A percentile compares a stretch with the other conserved stretches of the same genome.
Conservation (phyloP, 1,284 basidiomycete species). For the Earliella scabrosa region DNA sequence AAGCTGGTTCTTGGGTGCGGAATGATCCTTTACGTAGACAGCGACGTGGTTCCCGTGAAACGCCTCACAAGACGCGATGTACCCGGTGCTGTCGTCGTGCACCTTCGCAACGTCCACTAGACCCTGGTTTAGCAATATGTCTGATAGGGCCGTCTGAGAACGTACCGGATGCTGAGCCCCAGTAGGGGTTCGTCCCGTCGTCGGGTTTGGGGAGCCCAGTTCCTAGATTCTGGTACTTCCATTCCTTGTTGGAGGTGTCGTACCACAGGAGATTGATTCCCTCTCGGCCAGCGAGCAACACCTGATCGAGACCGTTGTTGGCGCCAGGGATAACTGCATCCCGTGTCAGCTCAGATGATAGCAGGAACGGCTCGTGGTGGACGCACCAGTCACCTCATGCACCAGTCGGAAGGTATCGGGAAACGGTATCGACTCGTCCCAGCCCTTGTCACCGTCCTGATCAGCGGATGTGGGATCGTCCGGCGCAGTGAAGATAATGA, state of each 20-base stretch:
- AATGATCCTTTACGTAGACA: constrained; percentile 30
- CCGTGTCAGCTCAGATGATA: neutral
- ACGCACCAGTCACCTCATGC: constrained; percentile 28
- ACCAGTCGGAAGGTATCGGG: constrained; percentile 27
- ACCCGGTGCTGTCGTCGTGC: constrained; percentile 32
- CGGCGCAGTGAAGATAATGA: constrained; percentile 33
- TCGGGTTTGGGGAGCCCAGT: constrained; percentile 26
- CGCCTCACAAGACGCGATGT: constrained; percentile 35
- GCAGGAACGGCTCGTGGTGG: too few species aligned
- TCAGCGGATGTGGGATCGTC: constrained; percentile 13
- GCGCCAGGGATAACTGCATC: constrained; percentile 23
- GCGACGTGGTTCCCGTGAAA: constrained; percentile 37
- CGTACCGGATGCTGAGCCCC: constrained; percentile 32
- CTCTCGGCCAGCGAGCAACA: constrained; percentile 34
- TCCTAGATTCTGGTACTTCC: constrained; percentile 28
- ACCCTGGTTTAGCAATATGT: neutral
- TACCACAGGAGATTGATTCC: constrained; percentile 33
- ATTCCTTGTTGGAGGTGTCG: constrained; percentile 9
- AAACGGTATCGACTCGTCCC: constrained; percentile 17
- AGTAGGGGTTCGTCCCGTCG: constrained; percentile 23
- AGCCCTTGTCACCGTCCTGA: constrained; percentile 9
- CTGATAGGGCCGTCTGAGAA: too few species aligned
- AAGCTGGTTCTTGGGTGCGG: constrained; percentile 23
- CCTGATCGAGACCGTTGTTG: constrained; percentile 28
- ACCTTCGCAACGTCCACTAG: constrained; percentile 27